Evolutionary conservation across 768 basidiomycete genomes (phyloP).

Genomic region (Chalciporus chontae): DNA sequence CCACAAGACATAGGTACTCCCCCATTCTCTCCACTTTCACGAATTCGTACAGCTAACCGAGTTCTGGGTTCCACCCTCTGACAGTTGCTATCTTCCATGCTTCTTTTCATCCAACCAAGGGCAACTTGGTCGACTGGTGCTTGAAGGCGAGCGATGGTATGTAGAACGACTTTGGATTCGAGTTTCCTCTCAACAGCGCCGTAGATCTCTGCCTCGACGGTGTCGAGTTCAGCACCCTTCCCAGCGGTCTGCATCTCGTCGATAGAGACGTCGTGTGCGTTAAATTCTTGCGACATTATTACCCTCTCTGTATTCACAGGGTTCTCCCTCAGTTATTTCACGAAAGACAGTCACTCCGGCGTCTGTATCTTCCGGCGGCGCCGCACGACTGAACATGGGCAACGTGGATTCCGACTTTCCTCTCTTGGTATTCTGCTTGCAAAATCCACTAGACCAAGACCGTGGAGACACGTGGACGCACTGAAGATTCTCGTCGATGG

Average conservation of each 20-base stretch:
- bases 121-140: conserved; percentile 79
- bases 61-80: neutral
- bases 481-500: conserved; percentile 56
- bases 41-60: neutral
- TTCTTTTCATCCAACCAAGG: conserved; percentile 81
- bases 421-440: conserved; percentile 74
- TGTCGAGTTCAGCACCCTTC: conserved; percentile 78
- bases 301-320: conserved; percentile 6
- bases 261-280: conserved; percentile 78
- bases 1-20: conserved; percentile 56
- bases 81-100: conserved; percentile 81
- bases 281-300: neutral
- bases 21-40: neutral
- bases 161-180: conserved; percentile 9
- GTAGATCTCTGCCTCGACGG: conserved; percentile 64
- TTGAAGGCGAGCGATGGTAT: conserved; percentile 66
- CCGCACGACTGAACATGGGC: conserved; percentile 64
- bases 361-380: conserved; percentile 74
- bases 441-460: conserved; percentile 60
- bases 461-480: conserved; percentile 67
- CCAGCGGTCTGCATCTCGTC: conserved; percentile 77
- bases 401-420: conserved; percentile 76
- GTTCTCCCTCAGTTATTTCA: conserved; percentile 55
- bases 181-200: neutral
- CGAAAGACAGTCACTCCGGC: conserved; percentile 63